Conservation (phyloP, 2,329 filamentous ascomycete species). For the Fusarium napiforme region DNA sequence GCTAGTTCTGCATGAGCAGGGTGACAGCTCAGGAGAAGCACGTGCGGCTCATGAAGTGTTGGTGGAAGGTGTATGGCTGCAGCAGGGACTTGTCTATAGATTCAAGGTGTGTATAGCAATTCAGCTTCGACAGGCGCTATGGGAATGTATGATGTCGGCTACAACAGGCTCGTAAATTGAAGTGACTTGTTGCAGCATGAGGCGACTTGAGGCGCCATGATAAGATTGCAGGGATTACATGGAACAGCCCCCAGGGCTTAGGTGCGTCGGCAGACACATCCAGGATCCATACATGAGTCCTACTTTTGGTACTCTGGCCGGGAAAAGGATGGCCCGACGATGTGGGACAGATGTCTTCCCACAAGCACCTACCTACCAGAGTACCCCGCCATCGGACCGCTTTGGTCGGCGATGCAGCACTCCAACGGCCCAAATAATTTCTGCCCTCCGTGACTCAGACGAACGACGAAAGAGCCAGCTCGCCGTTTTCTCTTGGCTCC, state of each 20-base stretch:
- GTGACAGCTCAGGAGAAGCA: constrained; percentile 40
- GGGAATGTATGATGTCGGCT: constrained; percentile 14
- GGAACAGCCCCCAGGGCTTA: constrained; percentile 6
- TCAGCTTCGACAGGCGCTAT: constrained; percentile 10
- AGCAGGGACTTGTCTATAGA: background rate
- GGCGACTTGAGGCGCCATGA: constrained; percentile 37
- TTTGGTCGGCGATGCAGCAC: constrained; percentile 34
- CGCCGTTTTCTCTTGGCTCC: constrained; percentile 20
- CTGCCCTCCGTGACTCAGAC: constrained; percentile 43
- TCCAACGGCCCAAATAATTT: constrained; percentile 39
- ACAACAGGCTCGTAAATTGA: constrained; percentile 17
- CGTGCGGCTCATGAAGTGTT: constrained; percentile 41
- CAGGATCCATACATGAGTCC: background rate
- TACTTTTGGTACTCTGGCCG: background rate
- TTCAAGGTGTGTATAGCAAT: background rate
- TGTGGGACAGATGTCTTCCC: constrained; percentile 6
- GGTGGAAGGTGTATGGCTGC: background rate
- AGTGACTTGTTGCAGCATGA: constrained; percentile 30
- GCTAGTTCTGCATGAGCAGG: constrained; percentile 48
- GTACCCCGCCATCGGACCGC: constrained; percentile 42
- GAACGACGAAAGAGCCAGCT: constrained; percentile 32
- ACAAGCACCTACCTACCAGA: constrained; percentile 25
- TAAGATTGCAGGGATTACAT: constrained; percentile 41
- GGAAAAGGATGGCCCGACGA: constrained; percentile 28
- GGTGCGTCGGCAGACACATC: constrained; percentile 2